Conservation (phyloP, 257 asterid species). For the Forsythia suspensa region DNA sequence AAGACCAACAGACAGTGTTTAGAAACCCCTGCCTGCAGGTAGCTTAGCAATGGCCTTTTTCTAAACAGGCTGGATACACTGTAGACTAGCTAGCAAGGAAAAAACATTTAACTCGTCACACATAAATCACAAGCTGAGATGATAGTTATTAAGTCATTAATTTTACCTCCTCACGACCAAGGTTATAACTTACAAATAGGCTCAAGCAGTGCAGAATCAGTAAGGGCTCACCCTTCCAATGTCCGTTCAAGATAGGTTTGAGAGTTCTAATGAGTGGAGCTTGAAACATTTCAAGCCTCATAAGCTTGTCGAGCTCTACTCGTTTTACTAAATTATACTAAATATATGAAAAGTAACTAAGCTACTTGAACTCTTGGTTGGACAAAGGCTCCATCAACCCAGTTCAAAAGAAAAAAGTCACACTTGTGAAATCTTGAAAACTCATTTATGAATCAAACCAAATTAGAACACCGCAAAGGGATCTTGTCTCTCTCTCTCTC, state of each 20-base stretch:
- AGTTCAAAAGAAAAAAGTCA: background rate
- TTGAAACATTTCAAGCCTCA: background rate
- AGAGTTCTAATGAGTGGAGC: background rate
- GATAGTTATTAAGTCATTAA: background rate
- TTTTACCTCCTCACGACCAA: background rate
- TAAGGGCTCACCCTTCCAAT: background rate
- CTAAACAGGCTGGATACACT: too few relatives aligned
- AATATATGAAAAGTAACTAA: background rate
- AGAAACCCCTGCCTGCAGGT: background rate
- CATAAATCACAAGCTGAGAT: background rate
- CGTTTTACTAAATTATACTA: background rate
- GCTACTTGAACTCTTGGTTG: background rate
- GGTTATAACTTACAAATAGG: background rate
- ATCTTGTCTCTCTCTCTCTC: too few relatives aligned
- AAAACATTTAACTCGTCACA: background rate
- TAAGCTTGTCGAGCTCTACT: background rate
- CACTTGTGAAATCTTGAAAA: background rate
- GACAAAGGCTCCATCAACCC: background rate
- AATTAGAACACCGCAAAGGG: background rate
- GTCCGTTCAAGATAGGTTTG: background rate
- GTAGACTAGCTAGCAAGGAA: background rate
- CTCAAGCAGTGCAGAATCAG: background rate
- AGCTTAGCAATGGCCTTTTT: too few relatives aligned
- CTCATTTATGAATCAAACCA: background rate
- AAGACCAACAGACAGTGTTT: background rate